Percentiles rank a stretch among this genome's conserved stretches.
These are phyloP conservation scores for Phaffomyces antillensis DNA, from an alignment of 805 yeast species.

Conservation along the genomic window DNA sequence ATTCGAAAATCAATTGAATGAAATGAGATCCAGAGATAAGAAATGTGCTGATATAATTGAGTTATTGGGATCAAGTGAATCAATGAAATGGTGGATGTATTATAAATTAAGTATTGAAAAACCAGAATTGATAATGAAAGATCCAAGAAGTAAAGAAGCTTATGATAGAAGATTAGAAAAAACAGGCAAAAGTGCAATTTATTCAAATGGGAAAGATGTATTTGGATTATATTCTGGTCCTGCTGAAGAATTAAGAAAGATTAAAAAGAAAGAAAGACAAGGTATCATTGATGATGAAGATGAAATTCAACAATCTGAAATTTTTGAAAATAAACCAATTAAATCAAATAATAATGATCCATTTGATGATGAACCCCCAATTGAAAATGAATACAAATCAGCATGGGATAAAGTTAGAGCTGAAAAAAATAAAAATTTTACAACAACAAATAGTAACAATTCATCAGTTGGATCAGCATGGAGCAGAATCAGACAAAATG, in stretches of 20 bases:
- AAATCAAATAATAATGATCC: conserved; percentile 18
- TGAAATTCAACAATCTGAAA: neutral
- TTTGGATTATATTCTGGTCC: conserved; percentile 31
- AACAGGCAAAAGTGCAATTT: conserved; percentile 15
- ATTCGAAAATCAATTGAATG: conserved; percentile 27
- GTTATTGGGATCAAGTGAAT: conserved; percentile 26
- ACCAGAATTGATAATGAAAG: conserved; percentile 45
- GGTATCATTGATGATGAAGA: neutral
- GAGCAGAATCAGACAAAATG: conserved; percentile 24
- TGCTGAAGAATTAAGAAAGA: conserved; percentile 17
- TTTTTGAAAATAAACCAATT: neutral
- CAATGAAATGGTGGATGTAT: conserved; percentile 43
- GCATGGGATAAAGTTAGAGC: conserved; percentile 34
- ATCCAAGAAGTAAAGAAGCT: conserved; percentile 40
- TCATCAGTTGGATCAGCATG: conserved; percentile 11
- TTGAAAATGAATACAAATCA: conserved; percentile 13
- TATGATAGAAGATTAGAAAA: conserved; percentile 15
- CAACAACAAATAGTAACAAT: neutral
- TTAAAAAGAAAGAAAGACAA: conserved; percentile 1
- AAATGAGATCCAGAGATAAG: conserved; percentile 25
- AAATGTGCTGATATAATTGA: conserved; percentile 26
- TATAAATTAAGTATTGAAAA: conserved; percentile 44
- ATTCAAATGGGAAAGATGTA: conserved; percentile 30
- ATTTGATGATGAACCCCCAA: conserved; percentile 7
- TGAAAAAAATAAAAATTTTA: conserved; percentile 15